Evolutionary conservation across 805 yeast species (phyloP).

Genomic region (Candida ponderosae): DNA sequence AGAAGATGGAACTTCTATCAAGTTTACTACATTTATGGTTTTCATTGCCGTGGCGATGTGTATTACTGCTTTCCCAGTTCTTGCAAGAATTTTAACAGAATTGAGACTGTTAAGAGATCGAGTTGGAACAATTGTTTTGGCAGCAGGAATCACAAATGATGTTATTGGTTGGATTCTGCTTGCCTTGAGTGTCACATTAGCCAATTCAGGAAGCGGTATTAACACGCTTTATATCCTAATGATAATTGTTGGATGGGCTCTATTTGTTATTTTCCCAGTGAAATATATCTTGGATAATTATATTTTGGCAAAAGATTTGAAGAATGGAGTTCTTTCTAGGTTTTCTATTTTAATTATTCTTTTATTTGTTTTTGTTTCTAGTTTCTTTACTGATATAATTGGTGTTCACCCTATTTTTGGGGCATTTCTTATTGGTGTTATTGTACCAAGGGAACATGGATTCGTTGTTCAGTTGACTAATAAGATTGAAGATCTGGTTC

Average conservation of each 20-base stretch:
- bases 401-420: conserved; percentile 88
- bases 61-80: conserved; percentile 80
- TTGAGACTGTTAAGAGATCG: conserved; percentile 61
- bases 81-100: conserved; percentile 73
- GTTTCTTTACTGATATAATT: conserved; percentile 75
- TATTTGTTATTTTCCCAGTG: conserved; percentile 51
- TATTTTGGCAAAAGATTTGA: conserved; percentile 42
- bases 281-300: conserved; percentile 38
- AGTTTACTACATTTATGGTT: conserved; percentile 70
- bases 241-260: conserved; percentile 62
- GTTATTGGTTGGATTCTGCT: conserved; percentile 75
- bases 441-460: conserved; percentile 70
- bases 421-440: conserved; percentile 69
- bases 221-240: conserved; percentile 63
- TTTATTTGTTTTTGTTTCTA: conserved; percentile 50
- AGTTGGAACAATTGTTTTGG: conserved; percentile 66
- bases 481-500: conserved; percentile 71
- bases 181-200: conserved; percentile 69
- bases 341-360: conserved; percentile 49
- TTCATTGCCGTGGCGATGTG: conserved; percentile 80
- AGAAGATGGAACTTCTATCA: conserved; percentile 25
- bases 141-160: conserved; percentile 80
- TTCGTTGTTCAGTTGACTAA: conserved; percentile 64
- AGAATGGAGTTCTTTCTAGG: conserved; percentile 56
- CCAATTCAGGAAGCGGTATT: conserved; percentile 63